Evolutionary conservation across 1,284 basidiomycete genomes (phyloP), one percentile per base, ranked within the genome.

Genomic region (Cystobasidiaceae sp.): DNA sequence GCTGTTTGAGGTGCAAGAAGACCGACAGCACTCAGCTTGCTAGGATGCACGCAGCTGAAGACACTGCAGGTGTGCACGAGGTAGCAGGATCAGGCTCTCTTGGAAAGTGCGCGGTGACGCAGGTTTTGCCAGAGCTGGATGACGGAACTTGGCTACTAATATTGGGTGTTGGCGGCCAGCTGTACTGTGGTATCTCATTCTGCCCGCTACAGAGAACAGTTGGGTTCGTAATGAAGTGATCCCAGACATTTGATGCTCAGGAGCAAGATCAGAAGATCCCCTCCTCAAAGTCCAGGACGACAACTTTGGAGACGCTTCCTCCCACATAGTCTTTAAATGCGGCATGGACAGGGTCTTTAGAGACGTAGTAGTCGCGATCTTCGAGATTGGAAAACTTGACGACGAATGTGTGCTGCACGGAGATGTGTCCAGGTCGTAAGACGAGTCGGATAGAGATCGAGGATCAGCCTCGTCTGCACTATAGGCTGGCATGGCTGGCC

Each of bases 271-370:
- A 55, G 28, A 62, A 52, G 15, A 52, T 34, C 30, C 52, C 61
- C 21, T 64, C 61, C 3, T 55, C 51, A 37, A 64, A 64, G 41
- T 64, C 61, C 43, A 64, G 17, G 27, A 64, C 61, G 15, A 45
- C 45, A 25, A 17, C 61, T 23, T 45, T 33, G 17, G 46, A 27
- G 9, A 56, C 44, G 15, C 54, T 25, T 23, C 25, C 17, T 6
- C 25, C n/a, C 2, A 25, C 50, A 21, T 45, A 56, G 21, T 33
- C 32, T 52, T 55, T 56, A 33, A 64, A 64, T 5, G 45, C 51
- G 21, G 19, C 50, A 56, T 64, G 61, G 4, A 56, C 61, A 6
- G 61, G 61, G 21, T 64, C 61, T 25, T 30, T 27, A 37, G 45
- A 27, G 21, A 56, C n/a, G 33, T 64, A 64, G 30, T 64, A 64